These are phyloP conservation scores for Speleostelium caveatum DNA, from an alignment of 78 protist species.

Conservation along the genomic window DNA sequence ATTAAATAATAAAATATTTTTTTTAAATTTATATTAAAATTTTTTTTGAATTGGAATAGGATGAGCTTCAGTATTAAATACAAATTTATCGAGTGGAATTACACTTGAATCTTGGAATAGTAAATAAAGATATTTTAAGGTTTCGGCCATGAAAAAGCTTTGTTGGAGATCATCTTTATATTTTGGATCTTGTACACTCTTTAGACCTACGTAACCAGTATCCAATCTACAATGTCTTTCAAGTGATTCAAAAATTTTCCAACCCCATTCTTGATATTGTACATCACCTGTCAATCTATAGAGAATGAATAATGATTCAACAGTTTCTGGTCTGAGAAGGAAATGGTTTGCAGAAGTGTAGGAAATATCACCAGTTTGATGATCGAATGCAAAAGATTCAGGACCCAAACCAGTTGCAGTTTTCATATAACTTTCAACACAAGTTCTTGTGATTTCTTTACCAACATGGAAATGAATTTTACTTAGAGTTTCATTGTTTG, in stretches of 20 bases:
- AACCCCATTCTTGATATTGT: slow-evolving; percentile 89
- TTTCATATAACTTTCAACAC: slow-evolving; percentile 34
- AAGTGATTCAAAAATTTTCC: slow-evolving; percentile 82
- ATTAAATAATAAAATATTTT: no score
- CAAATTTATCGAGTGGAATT: slow-evolving; percentile 84
- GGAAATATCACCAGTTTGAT: background rate
- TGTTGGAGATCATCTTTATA: slow-evolving; percentile 68
- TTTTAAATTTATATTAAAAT: no score
- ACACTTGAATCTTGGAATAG: slow-evolving; percentile 81
- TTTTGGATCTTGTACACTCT: background rate
- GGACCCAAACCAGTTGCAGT: slow-evolving; percentile 84
- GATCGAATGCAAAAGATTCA: slow-evolving; percentile 49
- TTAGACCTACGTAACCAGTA: slow-evolving; percentile 66
- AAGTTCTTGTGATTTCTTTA: slow-evolving; percentile 23
- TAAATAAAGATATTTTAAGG: slow-evolving; percentile 90
- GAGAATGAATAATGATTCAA: slow-evolving; percentile 86
- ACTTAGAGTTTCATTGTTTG: background rate
- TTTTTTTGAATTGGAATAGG: slow-evolving; percentile 37
- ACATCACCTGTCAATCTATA: slow-evolving; percentile 82
- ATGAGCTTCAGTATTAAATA: slow-evolving; percentile 97
- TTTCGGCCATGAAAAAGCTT: slow-evolving; percentile 92
- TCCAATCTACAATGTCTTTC: slow-evolving; percentile 36
- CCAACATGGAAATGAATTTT: slow-evolving; percentile 16
- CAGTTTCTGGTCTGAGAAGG: slow-evolving; percentile 90
- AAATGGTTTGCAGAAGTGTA: background rate